Conservation (phyloP, 1,139 yeast genomes). For the Lodderomyces parapsilosis region DNA sequence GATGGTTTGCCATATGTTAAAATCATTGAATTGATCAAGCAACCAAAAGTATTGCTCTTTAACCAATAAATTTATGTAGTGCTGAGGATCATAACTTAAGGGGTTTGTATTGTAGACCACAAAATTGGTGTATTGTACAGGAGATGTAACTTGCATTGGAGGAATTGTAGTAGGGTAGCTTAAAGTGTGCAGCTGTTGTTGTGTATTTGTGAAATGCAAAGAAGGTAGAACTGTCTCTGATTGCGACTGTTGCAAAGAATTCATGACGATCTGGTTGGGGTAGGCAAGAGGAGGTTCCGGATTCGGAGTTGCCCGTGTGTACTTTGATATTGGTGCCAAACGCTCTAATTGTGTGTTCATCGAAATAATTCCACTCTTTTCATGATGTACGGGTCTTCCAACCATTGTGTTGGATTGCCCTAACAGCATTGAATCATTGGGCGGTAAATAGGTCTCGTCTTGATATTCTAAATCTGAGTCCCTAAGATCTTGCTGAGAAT, state of each 20-base stretch:
- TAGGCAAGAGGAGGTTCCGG: constrained; percentile 1
- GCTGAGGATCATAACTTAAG: constrained; percentile 1
- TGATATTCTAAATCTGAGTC: constrained; percentile 35
- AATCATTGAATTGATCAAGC: constrained; percentile 40
- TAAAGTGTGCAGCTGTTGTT: not conserved
- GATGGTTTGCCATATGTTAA: constrained; percentile 39
- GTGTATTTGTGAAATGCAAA: not conserved
- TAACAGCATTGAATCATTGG: not conserved
- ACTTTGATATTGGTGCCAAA: too few species aligned
- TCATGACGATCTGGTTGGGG: not conserved
- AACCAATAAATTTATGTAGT: constrained; percentile 27
- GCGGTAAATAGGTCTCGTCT: constrained; percentile 21
- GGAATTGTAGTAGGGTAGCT: not conserved
- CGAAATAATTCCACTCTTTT: too few species aligned
- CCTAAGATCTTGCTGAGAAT: constrained; percentile 27
- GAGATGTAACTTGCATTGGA: not conserved
- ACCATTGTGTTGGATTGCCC: constrained; percentile 4
- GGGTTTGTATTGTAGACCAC: not conserved
- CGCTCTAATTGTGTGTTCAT: too few species aligned
- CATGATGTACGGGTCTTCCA: too few species aligned
- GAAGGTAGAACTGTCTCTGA: not conserved
- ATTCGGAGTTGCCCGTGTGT: too few species aligned
- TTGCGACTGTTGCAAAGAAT: not conserved
- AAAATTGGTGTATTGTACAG: not conserved
- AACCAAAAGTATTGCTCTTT: constrained; percentile 39